Conservation (phyloP, 352 stramenopile genomes). For the Phytophthora palmivora region DNA sequence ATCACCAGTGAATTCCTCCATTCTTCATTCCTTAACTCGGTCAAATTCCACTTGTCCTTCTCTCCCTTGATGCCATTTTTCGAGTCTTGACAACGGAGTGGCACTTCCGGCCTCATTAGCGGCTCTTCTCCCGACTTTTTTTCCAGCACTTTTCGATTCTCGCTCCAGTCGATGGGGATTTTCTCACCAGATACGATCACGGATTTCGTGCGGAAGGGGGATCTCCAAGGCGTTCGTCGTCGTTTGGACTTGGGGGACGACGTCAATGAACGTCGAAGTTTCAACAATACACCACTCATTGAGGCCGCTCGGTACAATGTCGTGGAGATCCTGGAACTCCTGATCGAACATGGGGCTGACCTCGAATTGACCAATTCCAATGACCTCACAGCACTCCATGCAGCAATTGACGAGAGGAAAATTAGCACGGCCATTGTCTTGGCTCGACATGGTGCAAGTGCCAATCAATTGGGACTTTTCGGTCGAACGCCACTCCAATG, state of each 20-base stretch:
- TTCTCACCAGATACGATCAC: conserved; percentile 24
- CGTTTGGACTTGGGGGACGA: conserved; percentile 26
- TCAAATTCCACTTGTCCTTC: no score
- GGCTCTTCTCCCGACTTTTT: neutral
- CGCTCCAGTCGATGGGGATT: conserved; percentile 7
- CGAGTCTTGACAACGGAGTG: no score
- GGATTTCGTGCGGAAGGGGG: conserved; percentile 11
- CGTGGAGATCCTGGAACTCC: conserved; percentile 17
- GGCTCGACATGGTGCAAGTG: conserved; percentile 5
- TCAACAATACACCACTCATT: conserved; percentile 13
- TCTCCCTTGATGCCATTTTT: no score
- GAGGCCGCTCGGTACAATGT: conserved; percentile 13
- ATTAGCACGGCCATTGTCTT: neutral
- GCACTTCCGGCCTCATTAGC: neutral
- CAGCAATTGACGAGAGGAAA: conserved; percentile 2
- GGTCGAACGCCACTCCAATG: conserved; percentile 15
- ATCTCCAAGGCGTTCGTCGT: conserved; percentile 15
- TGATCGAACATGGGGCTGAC: conserved; percentile 22
- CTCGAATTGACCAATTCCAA: conserved; percentile 1
- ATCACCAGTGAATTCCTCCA: no score
- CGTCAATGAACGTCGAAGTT: conserved; percentile 20
- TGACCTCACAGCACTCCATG: conserved; percentile 4
- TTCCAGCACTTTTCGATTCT: neutral
- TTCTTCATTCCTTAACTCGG: no score
- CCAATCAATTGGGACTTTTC: neutral